phyloP scores from a whole-genome alignment of 306 rosid species.

The Psophocarpus tetragonolobus region DNA sequence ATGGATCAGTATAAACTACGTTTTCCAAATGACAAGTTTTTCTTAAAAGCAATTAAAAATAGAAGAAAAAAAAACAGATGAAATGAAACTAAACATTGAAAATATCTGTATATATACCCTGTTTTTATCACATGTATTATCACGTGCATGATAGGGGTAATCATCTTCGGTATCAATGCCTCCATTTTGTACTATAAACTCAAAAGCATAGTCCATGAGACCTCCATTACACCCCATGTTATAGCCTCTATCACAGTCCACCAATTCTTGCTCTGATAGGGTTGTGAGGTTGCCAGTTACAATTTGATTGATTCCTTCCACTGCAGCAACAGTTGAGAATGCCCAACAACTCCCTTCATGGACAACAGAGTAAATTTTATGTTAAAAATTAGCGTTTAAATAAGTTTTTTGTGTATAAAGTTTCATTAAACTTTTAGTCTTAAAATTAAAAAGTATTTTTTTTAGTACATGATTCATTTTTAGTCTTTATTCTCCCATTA shows the following conservation, averaged over 20 bases:
- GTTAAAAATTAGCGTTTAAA: no score
- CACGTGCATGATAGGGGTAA: slow-evolving; percentile 70
- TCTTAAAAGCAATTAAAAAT: no score
- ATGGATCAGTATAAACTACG: no score
- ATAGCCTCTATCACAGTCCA: slow-evolving; percentile 71
- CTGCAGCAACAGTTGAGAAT: slow-evolving; percentile 78
- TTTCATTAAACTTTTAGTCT: no score
- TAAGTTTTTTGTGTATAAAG: no score
- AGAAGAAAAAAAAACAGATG: no score
- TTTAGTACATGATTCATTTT: no score
- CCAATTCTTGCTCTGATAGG: slow-evolving; percentile 87
- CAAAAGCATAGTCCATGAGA: slow-evolving; percentile 87
- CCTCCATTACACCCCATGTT: slow-evolving; percentile 97
- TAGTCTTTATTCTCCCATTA: no score
- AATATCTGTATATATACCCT: slow-evolving; percentile 56
- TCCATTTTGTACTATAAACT: slow-evolving; percentile 73
- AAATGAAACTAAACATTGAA: background rate
- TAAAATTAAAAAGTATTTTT: no score
- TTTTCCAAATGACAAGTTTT: no score
- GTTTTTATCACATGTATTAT: slow-evolving; percentile 63
- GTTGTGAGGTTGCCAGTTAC: slow-evolving; percentile 63
- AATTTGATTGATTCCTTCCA: slow-evolving; percentile 84
- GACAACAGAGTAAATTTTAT: background rate
- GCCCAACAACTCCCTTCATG: slow-evolving; percentile 98
- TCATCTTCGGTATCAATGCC: slow-evolving; percentile 83